Conservation (phyloP, 2,329 filamentous ascomycete genomes). For the Corniculantispora saksenae region DNA sequence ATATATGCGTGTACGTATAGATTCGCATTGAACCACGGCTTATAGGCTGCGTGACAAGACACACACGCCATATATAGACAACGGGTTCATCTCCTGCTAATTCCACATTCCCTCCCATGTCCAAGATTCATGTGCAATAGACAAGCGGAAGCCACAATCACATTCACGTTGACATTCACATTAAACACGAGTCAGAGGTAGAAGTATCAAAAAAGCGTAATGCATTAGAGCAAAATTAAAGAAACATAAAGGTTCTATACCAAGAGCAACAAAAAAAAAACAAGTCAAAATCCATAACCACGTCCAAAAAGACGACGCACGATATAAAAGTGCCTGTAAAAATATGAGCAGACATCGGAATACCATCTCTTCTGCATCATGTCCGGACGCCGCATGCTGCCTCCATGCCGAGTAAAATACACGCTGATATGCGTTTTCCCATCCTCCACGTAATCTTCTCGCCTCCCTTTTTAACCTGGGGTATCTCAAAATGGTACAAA, state of each 20-base stretch:
- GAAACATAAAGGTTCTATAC: background rate
- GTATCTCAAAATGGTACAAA: slow-evolving; percentile 14
- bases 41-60: too few relatives aligned
- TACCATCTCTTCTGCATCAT: background rate
- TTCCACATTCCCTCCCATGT: too few relatives aligned
- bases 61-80: too few relatives aligned
- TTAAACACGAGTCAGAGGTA: background rate
- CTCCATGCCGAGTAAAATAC: background rate
- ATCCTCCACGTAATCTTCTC: background rate
- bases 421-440: background rate
- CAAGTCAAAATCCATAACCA: too few relatives aligned
- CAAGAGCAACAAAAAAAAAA: background rate
- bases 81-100: too few relatives aligned
- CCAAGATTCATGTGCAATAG: too few relatives aligned
- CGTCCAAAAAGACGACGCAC: too few relatives aligned
- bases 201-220: background rate
- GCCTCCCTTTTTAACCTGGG: background rate
- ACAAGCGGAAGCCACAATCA: too few relatives aligned
- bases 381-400: slow-evolving; percentile 6
- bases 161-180: background rate
- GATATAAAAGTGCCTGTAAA: too few relatives aligned
- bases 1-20: too few relatives aligned
- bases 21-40: too few relatives aligned
- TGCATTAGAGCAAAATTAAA: background rate
- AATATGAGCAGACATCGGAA: too few relatives aligned